Conservation (phyloP, 176 grass and related monocot genomes). For the Carex kokanica region DNA sequence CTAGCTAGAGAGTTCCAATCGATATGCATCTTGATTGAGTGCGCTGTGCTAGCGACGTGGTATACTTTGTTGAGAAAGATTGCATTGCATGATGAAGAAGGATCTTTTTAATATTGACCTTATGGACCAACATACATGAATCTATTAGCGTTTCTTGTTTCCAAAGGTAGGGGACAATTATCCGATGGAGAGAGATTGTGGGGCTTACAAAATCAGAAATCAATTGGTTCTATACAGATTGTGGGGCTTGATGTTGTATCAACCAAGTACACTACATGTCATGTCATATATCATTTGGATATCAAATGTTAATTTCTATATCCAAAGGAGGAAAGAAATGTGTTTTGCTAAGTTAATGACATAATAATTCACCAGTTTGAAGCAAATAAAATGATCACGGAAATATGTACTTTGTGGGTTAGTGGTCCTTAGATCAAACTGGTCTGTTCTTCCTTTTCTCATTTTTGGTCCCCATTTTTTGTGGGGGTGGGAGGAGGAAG, state of each 20-base stretch:
- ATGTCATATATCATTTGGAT: not conserved
- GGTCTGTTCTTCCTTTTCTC: not conserved
- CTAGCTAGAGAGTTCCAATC: not conserved
- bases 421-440: not conserved
- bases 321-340: not conserved
- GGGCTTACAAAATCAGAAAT: not conserved
- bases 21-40: no score
- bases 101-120: not conserved
- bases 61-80: not conserved
- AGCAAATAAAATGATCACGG: not conserved
- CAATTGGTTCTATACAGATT: not conserved
- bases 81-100: not conserved
- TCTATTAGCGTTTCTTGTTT: not conserved
- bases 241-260: constrained; percentile 20
- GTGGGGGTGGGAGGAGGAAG: not conserved
- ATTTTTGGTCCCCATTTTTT: not conserved
- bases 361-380: no score
- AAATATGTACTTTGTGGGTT: not conserved
- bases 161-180: not conserved
- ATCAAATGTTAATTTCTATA: not conserved
- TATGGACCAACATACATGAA: not conserved
- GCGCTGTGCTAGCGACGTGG: no score
- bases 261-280: constrained; percentile 20
- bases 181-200: constrained; percentile 11
- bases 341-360: no score